phyloP scores from a whole-genome alignment of 805 yeast species.

The Ogataea trehalophila region DNA sequence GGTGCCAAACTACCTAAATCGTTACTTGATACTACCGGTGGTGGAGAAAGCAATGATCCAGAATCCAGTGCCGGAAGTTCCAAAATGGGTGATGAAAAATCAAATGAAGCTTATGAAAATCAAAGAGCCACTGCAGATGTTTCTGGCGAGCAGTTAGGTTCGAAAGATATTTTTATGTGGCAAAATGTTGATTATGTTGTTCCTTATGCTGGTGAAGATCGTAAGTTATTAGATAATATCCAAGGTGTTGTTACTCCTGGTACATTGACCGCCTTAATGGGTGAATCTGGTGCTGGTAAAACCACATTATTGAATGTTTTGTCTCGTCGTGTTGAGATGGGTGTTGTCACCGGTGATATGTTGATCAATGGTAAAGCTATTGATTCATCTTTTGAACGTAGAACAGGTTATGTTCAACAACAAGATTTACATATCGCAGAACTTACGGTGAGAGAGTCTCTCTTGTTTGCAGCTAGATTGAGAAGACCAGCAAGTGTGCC shows the following conservation, averaged over 20 bases:
- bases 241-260: slow-evolving; percentile 49
- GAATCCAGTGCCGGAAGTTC: slow-evolving; percentile 22
- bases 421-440: slow-evolving; percentile 50
- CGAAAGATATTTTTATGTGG: slow-evolving; percentile 56
- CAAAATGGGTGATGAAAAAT: slow-evolving; percentile 8
- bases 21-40: slow-evolving; percentile 27
- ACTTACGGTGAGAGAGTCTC: slow-evolving; percentile 47
- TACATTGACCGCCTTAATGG: slow-evolving; percentile 55
- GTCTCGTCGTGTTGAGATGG: slow-evolving; percentile 46
- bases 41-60: slow-evolving; percentile 27
- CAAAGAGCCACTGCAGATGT: slow-evolving; percentile 11
- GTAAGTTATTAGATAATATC: slow-evolving; percentile 39
- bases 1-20: slow-evolving; percentile 24
- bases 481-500: slow-evolving; percentile 39
- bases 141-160: slow-evolving; percentile 26
- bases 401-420: slow-evolving; percentile 55
- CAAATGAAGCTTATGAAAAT: slow-evolving; percentile 11
- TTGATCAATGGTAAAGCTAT: slow-evolving; percentile 47
- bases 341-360: slow-evolving; percentile 53
- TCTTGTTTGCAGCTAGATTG: slow-evolving; percentile 44
- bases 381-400: slow-evolving; percentile 45
- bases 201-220: slow-evolving; percentile 38
- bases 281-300: slow-evolving; percentile 64
- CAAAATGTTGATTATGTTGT: slow-evolving; percentile 54
- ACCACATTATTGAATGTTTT: slow-evolving; percentile 52